phyloP scores from a whole-genome alignment of 805 yeast genomes.

The Pichia californica region DNA sequence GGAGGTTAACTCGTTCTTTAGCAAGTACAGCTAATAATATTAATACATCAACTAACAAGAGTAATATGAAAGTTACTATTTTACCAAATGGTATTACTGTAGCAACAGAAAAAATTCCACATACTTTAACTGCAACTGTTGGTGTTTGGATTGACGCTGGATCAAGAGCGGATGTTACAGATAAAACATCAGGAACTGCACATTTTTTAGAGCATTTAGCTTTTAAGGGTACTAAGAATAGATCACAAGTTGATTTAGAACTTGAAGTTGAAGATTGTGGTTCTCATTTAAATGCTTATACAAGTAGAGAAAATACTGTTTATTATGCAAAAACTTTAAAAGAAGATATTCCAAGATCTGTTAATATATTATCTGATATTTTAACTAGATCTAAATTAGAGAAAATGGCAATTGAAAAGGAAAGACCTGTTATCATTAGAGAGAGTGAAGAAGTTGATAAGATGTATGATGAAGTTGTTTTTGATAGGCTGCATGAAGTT shows the following conservation, averaged over 20 bases:
- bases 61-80: slow-evolving; percentile 59
- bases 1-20: not conserved
- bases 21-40: not conserved
- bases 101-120: slow-evolving; percentile 84
- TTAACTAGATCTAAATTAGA: slow-evolving; percentile 81
- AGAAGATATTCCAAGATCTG: slow-evolving; percentile 75
- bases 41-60: slow-evolving; percentile 15
- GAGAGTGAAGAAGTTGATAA: slow-evolving; percentile 98
- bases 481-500: slow-evolving; percentile 92
- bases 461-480: slow-evolving; percentile 97
- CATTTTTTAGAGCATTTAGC: slow-evolving; percentile 96
- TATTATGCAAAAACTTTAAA: slow-evolving; percentile 87
- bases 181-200: slow-evolving; percentile 86
- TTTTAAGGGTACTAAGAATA: slow-evolving; percentile 82
- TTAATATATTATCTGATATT: slow-evolving; percentile 85
- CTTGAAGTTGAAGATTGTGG: slow-evolving; percentile 94
- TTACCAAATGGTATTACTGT: slow-evolving; percentile 91
- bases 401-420: slow-evolving; percentile 82
- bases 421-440: slow-evolving; percentile 91
- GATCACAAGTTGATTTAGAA: slow-evolving; percentile 80
- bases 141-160: slow-evolving; percentile 99
- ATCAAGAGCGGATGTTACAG: slow-evolving; percentile 84
- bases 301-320: slow-evolving; percentile 95
- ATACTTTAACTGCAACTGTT: slow-evolving; percentile 89
- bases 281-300: slow-evolving; percentile 96